Evolutionary conservation across 75 land plant genomes (phyloP).

Genomic region (Sequoia sempervirens): DNA sequence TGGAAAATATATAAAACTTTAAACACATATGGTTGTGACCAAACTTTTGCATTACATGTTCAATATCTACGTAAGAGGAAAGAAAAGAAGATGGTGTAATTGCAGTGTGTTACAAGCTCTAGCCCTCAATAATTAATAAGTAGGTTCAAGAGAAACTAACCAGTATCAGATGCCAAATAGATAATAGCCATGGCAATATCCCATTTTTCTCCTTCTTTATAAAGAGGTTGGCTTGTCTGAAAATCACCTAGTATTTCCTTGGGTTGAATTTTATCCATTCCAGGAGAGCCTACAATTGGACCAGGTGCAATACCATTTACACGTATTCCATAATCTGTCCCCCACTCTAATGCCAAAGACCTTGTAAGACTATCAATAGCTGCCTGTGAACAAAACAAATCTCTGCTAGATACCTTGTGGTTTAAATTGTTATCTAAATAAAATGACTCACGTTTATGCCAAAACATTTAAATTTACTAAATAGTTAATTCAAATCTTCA

Average conservation of each 20-base stretch:
- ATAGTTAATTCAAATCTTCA: neutral
- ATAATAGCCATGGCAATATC: slow-evolving; percentile 97
- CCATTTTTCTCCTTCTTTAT: slow-evolving; percentile 85
- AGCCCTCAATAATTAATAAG: neutral
- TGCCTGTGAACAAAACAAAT: slow-evolving; percentile 47
- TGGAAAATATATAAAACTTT: neutral
- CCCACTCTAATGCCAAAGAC: slow-evolving; percentile 94
- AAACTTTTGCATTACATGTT: neutral
- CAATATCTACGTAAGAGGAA: neutral
- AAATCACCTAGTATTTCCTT: slow-evolving; percentile 41
- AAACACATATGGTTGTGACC: neutral
- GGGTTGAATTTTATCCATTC: slow-evolving; percentile 84
- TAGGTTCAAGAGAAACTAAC: slow-evolving; percentile 26
- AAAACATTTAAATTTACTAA: neutral
- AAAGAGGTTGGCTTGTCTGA: slow-evolving; percentile 40
- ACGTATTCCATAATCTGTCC: slow-evolving; percentile 87
- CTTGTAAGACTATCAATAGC: slow-evolving; percentile 94
- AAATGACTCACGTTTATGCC: neutral
- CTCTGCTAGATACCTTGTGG: neutral
- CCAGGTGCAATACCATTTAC: slow-evolving; percentile 99
- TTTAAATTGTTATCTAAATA: neutral
- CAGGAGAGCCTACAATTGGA: slow-evolving; percentile 87
- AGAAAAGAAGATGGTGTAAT: neutral
- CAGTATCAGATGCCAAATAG: slow-evolving; percentile 86
- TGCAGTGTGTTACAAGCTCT: neutral